Evolutionary conservation across 352 stramenopile genomes (phyloP), one percentile per base, ranked within the genome.

Genomic region (Globisporangium viniferum): DNA sequence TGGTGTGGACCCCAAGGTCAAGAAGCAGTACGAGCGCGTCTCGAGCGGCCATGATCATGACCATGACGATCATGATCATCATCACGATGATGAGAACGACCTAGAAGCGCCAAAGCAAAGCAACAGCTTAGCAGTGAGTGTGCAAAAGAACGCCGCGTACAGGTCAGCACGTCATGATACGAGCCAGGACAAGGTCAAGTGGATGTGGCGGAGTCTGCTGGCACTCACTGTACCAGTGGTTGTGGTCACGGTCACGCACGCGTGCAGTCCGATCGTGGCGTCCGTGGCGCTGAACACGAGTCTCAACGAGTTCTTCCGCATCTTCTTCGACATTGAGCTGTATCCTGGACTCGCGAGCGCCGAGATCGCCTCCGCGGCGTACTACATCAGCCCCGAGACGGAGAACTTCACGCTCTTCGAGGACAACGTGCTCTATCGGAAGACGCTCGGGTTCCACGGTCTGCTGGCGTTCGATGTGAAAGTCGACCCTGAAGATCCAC

Each of bases 381-480:
- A 69, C 9, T 86, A 79, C 55, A 72, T 89, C 46, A 55, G 79
- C 60, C 68, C 65, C 0, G 67, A 72, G 1, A 89, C 77, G 0
- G 81, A 90, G 61, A 61, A 68, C 15, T 88, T 79, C 65, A 72
- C 69, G 14, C 69, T 84, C 1, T 84, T 86, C 59, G 35, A 65
- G 2, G 36, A 76, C 33, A 59, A 84, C 4, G 76, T 75, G n/a
- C 71, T 90, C 0, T 90, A 78, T 62, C 69, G 72, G 31, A 60
- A 69, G 2, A 86, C 73, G 6, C 79, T 62, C 0, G 81, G 75
- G 0, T 89, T 88, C 66, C 70, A 80, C 2, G 81, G 79, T 7
- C 56, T 74, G 1, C 51, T 78, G 9, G 71, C 75, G 3, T 87
- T 89, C 53, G 62, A 86, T 56, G 78, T 89, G 18, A 64, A 56